phyloP scores from a whole-genome alignment of 306 rosid genomes.

The Cicer yamashitae region DNA sequence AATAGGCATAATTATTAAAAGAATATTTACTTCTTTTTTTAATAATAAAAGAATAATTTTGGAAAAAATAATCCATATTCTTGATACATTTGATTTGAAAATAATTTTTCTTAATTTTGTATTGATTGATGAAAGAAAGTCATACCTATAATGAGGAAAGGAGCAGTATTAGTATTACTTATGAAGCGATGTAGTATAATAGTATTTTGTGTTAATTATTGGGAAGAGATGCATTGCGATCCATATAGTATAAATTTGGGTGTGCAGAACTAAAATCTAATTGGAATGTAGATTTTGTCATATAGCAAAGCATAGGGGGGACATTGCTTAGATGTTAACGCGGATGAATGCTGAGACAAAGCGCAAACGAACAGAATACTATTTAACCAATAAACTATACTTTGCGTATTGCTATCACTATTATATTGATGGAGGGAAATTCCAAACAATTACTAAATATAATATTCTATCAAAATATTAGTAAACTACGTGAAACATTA shows the following conservation, averaged over 20 bases:
- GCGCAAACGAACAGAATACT: slow-evolving; percentile 46
- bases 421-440: slow-evolving; percentile 18
- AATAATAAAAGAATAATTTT: too few relatives aligned
- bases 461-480: too few relatives aligned
- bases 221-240: slow-evolving; percentile 21
- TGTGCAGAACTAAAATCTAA: slow-evolving; percentile 35
- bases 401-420: slow-evolving; percentile 50
- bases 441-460: background rate
- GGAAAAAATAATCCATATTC: too few relatives aligned
- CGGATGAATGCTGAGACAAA: slow-evolving; percentile 55
- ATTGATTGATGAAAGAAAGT: too few relatives aligned
- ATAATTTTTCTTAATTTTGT: too few relatives aligned
- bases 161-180: too few relatives aligned
- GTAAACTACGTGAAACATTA: slow-evolving; percentile 47
- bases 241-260: background rate
- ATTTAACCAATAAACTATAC: slow-evolving; percentile 32
- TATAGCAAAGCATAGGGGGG: slow-evolving; percentile 48
- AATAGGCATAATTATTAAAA: too few relatives aligned
- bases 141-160: too few relatives aligned
- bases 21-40: too few relatives aligned
- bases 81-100: too few relatives aligned
- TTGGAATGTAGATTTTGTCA: slow-evolving; percentile 58
- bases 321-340: slow-evolving; percentile 58
- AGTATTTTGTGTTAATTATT: too few relatives aligned
- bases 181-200: background rate